Percentiles rank a stretch among this genome's conserved stretches.
phyloP scores from a whole-genome alignment of 176 grass and related monocot species.

The Bolboschoenus planiculmis region DNA sequence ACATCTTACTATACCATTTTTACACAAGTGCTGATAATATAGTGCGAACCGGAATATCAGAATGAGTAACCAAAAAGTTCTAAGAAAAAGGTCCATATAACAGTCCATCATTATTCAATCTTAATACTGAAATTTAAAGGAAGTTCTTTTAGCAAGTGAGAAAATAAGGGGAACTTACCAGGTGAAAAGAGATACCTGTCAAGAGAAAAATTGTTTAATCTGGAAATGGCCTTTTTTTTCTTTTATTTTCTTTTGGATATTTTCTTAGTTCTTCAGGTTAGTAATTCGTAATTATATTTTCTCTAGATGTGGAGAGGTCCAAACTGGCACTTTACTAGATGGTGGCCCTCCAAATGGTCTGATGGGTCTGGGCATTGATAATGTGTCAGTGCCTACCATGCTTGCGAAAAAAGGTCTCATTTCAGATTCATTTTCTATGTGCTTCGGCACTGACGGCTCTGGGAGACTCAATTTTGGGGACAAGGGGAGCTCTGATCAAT shows the following conservation, averaged over 20 bases:
- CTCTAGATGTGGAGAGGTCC: constrained; percentile 36
- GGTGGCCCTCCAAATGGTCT: constrained; percentile 32
- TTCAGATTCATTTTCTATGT: constrained; percentile 78
- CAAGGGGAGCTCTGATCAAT: constrained; percentile 32
- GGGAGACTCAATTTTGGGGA: constrained; percentile 80
- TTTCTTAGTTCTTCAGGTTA: neutral
- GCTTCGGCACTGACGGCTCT: constrained; percentile 40
- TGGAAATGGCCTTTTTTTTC: neutral
- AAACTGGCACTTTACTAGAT: constrained; percentile 39
- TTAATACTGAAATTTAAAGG: neutral
- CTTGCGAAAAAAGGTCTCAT: constrained; percentile 30
- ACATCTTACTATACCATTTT: neutral
- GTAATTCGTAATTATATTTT: neutral
- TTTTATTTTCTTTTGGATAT: neutral
- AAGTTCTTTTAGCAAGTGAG: neutral
- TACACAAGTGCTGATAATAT: too few relatives aligned
- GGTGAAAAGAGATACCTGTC: neutral
- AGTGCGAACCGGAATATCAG: neutral
- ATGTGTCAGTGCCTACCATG: constrained; percentile 50
- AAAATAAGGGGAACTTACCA: neutral
- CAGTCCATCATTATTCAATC: neutral
- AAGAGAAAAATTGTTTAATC: neutral
- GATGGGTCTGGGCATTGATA: constrained; percentile 55
- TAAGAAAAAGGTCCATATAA: neutral
- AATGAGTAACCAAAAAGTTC: neutral